Evolutionary conservation across 129 eudicot genomes (phyloP).

Genomic region (Scalesia atractyloides): DNA sequence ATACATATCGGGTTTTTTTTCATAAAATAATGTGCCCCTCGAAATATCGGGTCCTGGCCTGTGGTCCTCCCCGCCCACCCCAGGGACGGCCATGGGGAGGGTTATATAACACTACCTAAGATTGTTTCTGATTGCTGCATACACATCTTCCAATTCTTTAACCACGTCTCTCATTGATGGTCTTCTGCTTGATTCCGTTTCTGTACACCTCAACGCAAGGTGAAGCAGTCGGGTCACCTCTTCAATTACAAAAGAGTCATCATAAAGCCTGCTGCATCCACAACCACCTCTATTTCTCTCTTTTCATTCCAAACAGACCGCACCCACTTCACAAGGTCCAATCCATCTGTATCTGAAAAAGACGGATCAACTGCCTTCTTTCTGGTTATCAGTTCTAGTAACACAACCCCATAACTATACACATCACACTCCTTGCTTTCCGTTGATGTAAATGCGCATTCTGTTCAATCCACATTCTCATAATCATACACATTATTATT

Average conservation of each 20-base stretch:
- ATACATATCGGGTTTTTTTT: no score
- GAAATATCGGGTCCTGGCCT: no score
- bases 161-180: constrained; percentile 86
- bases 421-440: constrained; percentile 28
- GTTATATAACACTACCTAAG: constrained; percentile 10
- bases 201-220: constrained; percentile 81
- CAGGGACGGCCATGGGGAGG: no score
- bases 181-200: constrained; percentile 57
- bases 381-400: constrained; percentile 75
- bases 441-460: constrained; percentile 55
- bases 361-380: constrained; percentile 63
- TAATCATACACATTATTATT: no score
- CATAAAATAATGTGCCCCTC: no score
- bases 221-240: constrained; percentile 58
- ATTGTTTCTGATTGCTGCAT: constrained; percentile 26
- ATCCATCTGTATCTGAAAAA: constrained; percentile 34
- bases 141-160: constrained; percentile 48
- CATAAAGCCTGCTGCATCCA: constrained; percentile 52
- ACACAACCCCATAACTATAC: constrained; percentile 83
- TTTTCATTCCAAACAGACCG: constrained; percentile 47
- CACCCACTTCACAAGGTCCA: constrained; percentile 73
- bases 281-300: constrained; percentile 49
- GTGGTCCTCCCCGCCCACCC: no score
- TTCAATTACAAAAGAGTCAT: constrained; percentile 44
- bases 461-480: no score